phyloP scores from a whole-genome alignment of 2,329 filamentous ascomycete species.

The Phyllosticta citriasiana region DNA sequence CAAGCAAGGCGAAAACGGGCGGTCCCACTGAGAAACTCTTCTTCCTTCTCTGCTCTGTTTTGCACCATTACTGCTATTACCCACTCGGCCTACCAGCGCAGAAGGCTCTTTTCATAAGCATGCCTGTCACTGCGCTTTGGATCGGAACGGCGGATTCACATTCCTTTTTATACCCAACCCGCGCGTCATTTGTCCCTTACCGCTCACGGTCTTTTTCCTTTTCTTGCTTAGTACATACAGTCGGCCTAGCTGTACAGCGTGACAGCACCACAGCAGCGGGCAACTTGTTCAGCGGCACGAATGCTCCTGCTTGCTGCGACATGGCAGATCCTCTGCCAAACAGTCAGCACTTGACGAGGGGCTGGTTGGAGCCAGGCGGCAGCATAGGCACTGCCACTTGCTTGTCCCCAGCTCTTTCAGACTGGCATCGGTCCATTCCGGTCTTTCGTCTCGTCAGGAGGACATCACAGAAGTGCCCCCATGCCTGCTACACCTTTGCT shows the following conservation, averaged over 20 bases:
- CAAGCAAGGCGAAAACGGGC: neutral
- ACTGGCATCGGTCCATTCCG: too few relatives aligned
- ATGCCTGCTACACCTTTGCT: too few relatives aligned
- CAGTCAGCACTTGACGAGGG: too few relatives aligned
- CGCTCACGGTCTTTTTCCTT: neutral
- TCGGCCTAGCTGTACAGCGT: neutral
- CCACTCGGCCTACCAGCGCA: too few relatives aligned
- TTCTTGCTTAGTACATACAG: neutral
- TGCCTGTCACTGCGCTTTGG: neutral
- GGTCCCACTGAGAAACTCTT: neutral
- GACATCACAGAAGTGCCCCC: too few relatives aligned
- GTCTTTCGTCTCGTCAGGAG: too few relatives aligned
- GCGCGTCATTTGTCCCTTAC: neutral
- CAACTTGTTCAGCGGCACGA: neutral
- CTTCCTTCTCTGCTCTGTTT: neutral
- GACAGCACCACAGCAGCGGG: neutral
- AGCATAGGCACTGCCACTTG: too few relatives aligned
- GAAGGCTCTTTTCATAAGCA: too few relatives aligned
- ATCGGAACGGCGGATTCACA: neutral
- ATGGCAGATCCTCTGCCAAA: neutral
- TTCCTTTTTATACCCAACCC: neutral
- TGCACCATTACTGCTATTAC: neutral
- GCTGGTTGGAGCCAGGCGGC: too few relatives aligned
- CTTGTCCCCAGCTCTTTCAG: too few relatives aligned
- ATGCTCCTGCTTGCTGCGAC: too few relatives aligned